These are phyloP conservation scores for Ogataea populi-albae DNA, from an alignment of 805 yeast genomes.

Conservation along the genomic window DNA sequence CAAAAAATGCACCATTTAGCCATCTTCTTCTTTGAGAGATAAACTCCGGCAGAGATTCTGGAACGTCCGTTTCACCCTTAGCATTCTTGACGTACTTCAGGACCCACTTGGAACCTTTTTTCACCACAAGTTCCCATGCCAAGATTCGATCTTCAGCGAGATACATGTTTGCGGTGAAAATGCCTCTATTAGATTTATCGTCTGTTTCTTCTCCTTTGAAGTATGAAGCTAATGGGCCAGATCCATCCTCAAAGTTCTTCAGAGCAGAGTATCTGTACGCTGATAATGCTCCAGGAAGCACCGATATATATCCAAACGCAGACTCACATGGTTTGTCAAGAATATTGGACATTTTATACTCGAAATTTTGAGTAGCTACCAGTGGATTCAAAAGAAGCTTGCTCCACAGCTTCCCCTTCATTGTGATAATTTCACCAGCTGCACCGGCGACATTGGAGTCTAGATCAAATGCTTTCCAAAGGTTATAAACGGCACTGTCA, in stretches of 20 bases:
- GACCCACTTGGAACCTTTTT: constrained; percentile 79
- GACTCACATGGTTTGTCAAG: constrained; percentile 93
- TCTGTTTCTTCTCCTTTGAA: constrained; percentile 73
- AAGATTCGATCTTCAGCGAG: constrained; percentile 94
- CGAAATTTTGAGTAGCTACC: constrained; percentile 95
- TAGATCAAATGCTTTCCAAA: constrained; percentile 96
- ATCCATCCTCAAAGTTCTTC: constrained; percentile 80
- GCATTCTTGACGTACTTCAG: constrained; percentile 90
- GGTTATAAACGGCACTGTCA: constrained; percentile 78
- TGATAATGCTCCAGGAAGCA: constrained; percentile 92
- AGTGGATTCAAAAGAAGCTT: constrained; percentile 77
- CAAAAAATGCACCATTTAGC: constrained; percentile 97
- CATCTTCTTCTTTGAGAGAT: constrained; percentile 96
- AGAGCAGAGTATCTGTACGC: constrained; percentile 91
- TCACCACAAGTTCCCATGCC: constrained; percentile 95
- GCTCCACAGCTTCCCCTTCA: constrained; percentile 86
- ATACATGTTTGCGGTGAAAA: constrained; percentile 95
- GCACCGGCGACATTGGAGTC: constrained; percentile 99
- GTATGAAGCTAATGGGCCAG: constrained; percentile 86
- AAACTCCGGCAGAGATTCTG: constrained; percentile 91
- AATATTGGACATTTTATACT: constrained; percentile 95
- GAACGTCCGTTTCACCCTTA: constrained; percentile 95
- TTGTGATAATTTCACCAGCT: constrained; percentile 94
- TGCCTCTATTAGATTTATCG: constrained; percentile 49
- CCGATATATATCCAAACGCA: constrained; percentile 87